These are phyloP conservation scores for Amauroascus verrucosus DNA, from an alignment of 2,329 filamentous ascomycete genomes.

Conservation along the genomic window DNA sequence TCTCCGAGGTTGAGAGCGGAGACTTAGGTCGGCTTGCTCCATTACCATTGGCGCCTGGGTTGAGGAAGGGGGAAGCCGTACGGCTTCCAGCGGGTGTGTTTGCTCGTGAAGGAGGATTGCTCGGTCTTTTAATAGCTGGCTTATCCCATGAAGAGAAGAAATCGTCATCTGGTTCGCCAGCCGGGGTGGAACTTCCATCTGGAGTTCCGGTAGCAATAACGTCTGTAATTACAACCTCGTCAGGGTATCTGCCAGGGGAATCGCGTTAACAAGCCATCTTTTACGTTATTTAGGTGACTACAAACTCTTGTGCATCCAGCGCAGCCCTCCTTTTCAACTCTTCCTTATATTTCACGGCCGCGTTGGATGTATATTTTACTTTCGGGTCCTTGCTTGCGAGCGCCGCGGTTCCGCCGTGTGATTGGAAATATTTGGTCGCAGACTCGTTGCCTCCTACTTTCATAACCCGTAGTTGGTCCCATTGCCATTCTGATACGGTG, in stretches of 20 bases:
- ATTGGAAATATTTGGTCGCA: constrained; percentile 95
- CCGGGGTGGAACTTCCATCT: constrained; percentile 64
- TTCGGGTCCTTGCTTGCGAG: constrained; percentile 94
- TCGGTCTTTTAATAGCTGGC: constrained; percentile 90
- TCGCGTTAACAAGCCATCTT: not conserved
- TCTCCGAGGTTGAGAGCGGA: constrained; percentile 53
- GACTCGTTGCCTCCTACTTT: constrained; percentile 98
- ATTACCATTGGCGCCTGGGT: constrained; percentile 55
- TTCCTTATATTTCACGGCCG: constrained; percentile 96
- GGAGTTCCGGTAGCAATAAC: constrained; percentile 47
- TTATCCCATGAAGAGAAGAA: constrained; percentile 99
- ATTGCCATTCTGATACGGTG: constrained; percentile 70
- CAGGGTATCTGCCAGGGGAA: constrained; percentile 55
- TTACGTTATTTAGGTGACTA: constrained; percentile 10
- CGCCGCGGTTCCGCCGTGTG: constrained; percentile 86
- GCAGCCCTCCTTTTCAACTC: constrained; percentile 80
- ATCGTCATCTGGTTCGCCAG: constrained; percentile 73
- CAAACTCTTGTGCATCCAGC: constrained; percentile 74
- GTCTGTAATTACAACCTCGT: constrained; percentile 77
- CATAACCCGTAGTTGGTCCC: constrained; percentile 94
- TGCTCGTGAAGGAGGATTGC: constrained; percentile 82
- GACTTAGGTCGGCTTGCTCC: constrained; percentile 68
- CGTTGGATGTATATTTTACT: constrained; percentile 88
- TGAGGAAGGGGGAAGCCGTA: constrained; percentile 83
- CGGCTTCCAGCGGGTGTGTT: constrained; percentile 70